Evolutionary conservation across 73 alveolate species (phyloP), one percentile per base, ranked within the genome.

Genomic region (Symbiodinium pilosum): DNA sequence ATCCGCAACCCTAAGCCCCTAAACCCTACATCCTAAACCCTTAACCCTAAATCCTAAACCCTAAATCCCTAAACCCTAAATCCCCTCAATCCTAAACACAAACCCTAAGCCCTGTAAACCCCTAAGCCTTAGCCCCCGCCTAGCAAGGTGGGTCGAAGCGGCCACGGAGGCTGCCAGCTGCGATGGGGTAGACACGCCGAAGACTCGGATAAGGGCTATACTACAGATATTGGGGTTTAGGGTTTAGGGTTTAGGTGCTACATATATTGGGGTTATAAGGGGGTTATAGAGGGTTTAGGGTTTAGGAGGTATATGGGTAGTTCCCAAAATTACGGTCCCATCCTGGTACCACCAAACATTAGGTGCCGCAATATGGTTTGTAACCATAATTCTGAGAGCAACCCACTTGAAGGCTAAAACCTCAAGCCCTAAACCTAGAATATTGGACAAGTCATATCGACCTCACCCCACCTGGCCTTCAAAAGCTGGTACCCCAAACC

Each of bases 111-210:
- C 32, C 73, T 32, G 28, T 26, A 21, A 34, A 56, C 16, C 34
- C 75, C 38, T 0, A 51, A 51, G 68, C 68, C 39, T 1, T 30
- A 4, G 28, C 11, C 32, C 32, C 94, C n/a, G n/a, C n/a, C n/a
- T n/a, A n/a, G n/a, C n/a, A n/a, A 91, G 97, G 88, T 91, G 97
- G 97, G 97, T 91, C 41, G 97, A 91, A 47, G 88, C 97, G 14
- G 97, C 97, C 34, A 34, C 88, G n/a, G 97, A 91, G 52, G 87
- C 44, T 32, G 97, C 97, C 81, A 68, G 51, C 21, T 91, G 97
- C 51, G 97, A 91, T 40, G 97, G 97, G 7, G 87, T 52, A 39
- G 71, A 84, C 43, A 16, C 87, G 41, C 56, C n/a, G 32, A 81
- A 7, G 87, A 16, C 54, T 40, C 38, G 39, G 84, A 40, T n/a